phyloP scores from a whole-genome alignment of 371 early-diverging fungal genomes.

The Lichtheimia ramosa region DNA sequence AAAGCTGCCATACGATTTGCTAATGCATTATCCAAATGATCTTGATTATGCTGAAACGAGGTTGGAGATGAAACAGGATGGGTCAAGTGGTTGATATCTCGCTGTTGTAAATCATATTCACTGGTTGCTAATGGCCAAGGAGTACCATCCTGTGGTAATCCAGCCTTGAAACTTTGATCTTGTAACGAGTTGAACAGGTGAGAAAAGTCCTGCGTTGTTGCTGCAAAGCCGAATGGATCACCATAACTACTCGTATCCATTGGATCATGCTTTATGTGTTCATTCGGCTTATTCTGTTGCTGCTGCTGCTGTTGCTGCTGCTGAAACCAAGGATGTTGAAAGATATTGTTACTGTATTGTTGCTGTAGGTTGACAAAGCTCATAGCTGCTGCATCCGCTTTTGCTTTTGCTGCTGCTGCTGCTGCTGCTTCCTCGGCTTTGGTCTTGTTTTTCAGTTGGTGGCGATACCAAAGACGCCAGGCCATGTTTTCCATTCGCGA shows the following conservation, averaged over 20 bases:
- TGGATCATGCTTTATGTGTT: not conserved
- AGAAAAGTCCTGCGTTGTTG: not conserved
- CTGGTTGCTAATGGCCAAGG: slow-evolving; percentile 8
- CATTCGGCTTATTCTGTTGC: slow-evolving; percentile 10
- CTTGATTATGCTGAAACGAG: slow-evolving; percentile 10
- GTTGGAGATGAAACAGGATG: slow-evolving; percentile 3
- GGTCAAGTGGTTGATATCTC: not conserved
- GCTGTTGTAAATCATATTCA: slow-evolving; percentile 10
- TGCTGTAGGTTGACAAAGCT: slow-evolving; percentile 1
- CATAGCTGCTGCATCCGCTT: slow-evolving; percentile 1
- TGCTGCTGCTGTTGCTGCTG: slow-evolving; percentile 15
- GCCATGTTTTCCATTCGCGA: slow-evolving; percentile 85
- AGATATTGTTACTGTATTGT: not conserved
- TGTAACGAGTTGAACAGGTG: not conserved
- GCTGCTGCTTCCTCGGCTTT: slow-evolving; percentile 4
- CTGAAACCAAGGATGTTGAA: too few species aligned
- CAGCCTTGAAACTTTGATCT: not conserved
- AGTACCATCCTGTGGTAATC: not conserved
- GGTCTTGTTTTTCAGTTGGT: slow-evolving; percentile 12
- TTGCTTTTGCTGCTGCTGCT: slow-evolving; percentile 1
- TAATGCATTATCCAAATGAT: slow-evolving; percentile 18
- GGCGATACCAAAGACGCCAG: slow-evolving; percentile 85
- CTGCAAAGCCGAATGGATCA: not conserved
- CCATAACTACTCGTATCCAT: slow-evolving; percentile 1
- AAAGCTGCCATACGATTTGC: slow-evolving; percentile 18